Evolutionary conservation across 2,329 filamentous ascomycete species (phyloP).

Genomic region (Colletotrichum sp.): DNA sequence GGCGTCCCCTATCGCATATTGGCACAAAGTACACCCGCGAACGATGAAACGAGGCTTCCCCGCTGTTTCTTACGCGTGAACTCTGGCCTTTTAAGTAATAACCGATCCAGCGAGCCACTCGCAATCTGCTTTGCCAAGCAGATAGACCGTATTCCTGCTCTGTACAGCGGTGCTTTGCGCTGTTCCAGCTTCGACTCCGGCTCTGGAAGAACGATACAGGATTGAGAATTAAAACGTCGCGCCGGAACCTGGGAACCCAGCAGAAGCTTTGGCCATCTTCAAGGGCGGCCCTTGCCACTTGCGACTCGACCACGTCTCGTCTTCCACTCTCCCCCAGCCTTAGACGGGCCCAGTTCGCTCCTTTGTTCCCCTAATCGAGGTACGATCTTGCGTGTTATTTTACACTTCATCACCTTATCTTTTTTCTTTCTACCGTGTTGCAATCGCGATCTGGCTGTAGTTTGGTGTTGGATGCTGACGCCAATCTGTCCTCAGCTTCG

Average conservation of each 20-base stretch:
- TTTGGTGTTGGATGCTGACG: slow-evolving; percentile 3
- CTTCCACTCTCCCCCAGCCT: slow-evolving; percentile 8
- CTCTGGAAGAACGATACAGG: background rate
- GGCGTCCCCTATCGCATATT: slow-evolving; percentile 3
- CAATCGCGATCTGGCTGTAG: background rate
- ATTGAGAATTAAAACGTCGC: background rate
- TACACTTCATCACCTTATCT: background rate
- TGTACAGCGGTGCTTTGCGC: background rate
- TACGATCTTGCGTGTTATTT: background rate
- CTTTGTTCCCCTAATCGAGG: slow-evolving; percentile 19
- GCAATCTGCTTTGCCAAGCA: slow-evolving; percentile 1
- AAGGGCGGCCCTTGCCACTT: slow-evolving; percentile 17
- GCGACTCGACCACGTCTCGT: slow-evolving; percentile 21
- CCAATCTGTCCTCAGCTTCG: background rate
- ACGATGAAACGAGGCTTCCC: slow-evolving; percentile 13
- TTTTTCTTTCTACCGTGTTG: background rate
- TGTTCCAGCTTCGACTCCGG: background rate
- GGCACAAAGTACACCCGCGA: background rate
- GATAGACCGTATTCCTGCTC: background rate
- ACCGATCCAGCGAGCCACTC: background rate
- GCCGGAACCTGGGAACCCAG: background rate
- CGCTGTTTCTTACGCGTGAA: slow-evolving; percentile 14
- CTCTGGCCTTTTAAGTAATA: slow-evolving; percentile 7
- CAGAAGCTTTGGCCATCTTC: slow-evolving; percentile 20
- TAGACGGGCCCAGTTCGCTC: slow-evolving; percentile 5